Percentiles rank a stretch among this genome's conserved stretches.
Evolutionary conservation across 2,329 filamentous ascomycete species (phyloP).

Genomic region (Alternaria triticimaculans): DNA sequence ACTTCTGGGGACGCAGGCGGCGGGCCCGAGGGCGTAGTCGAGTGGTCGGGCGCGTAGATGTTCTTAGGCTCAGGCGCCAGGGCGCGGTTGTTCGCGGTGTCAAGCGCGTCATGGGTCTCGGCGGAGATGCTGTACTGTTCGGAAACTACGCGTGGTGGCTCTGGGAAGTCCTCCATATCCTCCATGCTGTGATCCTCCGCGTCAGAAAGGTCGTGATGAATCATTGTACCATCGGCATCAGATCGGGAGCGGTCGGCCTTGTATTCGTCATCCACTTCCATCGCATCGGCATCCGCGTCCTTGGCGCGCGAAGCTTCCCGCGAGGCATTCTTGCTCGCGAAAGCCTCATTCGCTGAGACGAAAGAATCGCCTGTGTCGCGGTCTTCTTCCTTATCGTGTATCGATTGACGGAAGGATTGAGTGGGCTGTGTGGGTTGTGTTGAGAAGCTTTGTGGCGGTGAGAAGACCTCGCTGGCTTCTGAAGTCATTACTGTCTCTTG

Average conservation of each 20-base stretch:
- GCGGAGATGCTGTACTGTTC: conserved; percentile 42
- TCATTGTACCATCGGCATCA: conserved; percentile 33
- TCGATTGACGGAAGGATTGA: conserved; percentile 36
- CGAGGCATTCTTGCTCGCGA: conserved; percentile 41
- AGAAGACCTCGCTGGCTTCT: conserved; percentile 40
- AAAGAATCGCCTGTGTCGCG: conserved; percentile 54
- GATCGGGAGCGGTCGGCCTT: conserved; percentile 28
- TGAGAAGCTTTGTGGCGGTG: conserved; percentile 39
- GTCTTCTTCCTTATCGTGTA: conserved; percentile 32
- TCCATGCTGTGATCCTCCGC: conserved; percentile 26
- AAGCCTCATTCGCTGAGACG: conserved; percentile 56
- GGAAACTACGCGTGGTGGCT: conserved; percentile 31
- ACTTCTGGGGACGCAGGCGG: conserved; percentile 33
- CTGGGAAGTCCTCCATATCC: conserved; percentile 28
- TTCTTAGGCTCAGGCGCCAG: conserved; percentile 33
- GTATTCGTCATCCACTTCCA: conserved; percentile 42
- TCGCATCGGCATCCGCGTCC: conserved; percentile 32
- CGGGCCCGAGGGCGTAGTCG: conserved; percentile 28
- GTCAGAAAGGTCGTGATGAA: conserved; percentile 31
- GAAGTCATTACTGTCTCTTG: conserved; percentile 40
- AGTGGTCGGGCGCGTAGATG: conserved; percentile 23
- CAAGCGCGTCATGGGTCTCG: conserved; percentile 42
- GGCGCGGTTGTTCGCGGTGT: conserved; percentile 30
- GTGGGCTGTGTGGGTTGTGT: conserved; percentile 43
- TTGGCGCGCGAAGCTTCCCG: conserved; percentile 32